Base-by-base conservation (phyloP, 352 stramenopile genomes). In the Globisporangium apiculatum region DNA sequence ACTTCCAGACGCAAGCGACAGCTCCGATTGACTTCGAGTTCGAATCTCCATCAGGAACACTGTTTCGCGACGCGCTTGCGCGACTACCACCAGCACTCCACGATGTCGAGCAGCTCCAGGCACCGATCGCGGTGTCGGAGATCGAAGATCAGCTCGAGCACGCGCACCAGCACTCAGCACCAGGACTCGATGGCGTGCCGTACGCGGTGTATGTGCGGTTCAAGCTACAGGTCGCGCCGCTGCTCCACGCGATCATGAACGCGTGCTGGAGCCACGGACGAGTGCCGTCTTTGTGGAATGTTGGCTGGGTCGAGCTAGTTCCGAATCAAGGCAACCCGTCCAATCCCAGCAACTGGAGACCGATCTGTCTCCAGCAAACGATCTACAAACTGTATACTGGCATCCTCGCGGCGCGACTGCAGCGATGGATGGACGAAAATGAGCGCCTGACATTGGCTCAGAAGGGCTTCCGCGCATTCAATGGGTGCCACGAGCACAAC, bases 371-470 rank as follows among this genome's bases (percentile, higher is more conserved):
- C 3, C 70, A 79, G 53, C 57, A 55, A 18, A 54, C 58, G 4
- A 51, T 73, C 10, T 79, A 70, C 70, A 78, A 78, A 59, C 7
- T 73, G 7, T 75, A 69, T 55, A 36, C 67, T 1, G 49, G 60
- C 17, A 11, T 69, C 4, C 46, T 76, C 15, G 57, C 59, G 17
- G 47, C 37, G 6, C 56, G 65, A 0, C 41, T 76, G 1, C 58
- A 50, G 7, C 17, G 37, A 0, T 72, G 61, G 61, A 24, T 72
- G 8, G 59, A 67, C 7, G 45, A 17, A 10, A 74, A 74, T 45
- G 57, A 47, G 0, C 64, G 58, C 0, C 54, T 68, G 9, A 36
- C 62, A 0, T 1, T 7, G 0, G 50, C 53, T 0, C 65, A 70
- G 57, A 72, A 70, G 51, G 68, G 65, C 6, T 76, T 76, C 37